Evolutionary conservation across 148 eudicot genomes (phyloP), one percentile per base, ranked within the genome.

Genomic region (Rhododendron molle): DNA sequence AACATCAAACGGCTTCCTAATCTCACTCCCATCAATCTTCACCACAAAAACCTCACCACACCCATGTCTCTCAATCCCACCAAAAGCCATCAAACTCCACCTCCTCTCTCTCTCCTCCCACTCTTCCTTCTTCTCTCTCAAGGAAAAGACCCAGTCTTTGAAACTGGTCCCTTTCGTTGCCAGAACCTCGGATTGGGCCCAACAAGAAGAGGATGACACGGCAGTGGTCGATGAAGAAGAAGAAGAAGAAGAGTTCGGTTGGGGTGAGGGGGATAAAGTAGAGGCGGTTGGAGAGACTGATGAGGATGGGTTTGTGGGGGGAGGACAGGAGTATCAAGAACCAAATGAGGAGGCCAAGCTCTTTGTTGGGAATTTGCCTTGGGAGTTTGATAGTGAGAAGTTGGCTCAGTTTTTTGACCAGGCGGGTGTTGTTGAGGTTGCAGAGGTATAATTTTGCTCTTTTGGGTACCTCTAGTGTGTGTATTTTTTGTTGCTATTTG

Each of bases 341-440:
- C 95, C 95, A 1, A 86, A 92, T 14, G 98, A 96, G 80, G 97
- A 92, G 21, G 93, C 94, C 0, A 94, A 92, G 86, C 26, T 94
- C 34, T 95, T 88, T 89, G 97, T 95, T 67, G 98, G 97, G 78
- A 93, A 94, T 84, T 92, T 95, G 92, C 93, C 95, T 1, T 95
- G 76, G 86, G 97, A 93, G 78, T 90, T 93, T 65, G 96, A 93
- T 78, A 93, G 94, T 89, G 96, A 91, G 89, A 88, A 83, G n/a
- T 83, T 96, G 88, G 98, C 98, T 89, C 83, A 88, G 73, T 44
- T 93, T 71, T 96, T 96, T 89, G 92, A 92, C 67, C 86, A 88
- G 78, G 95, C 98, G 67, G 98, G 98, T 85, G 88, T 92, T 89
- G 98, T 96, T 83, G 98, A 96, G 89, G 90, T 92, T 87, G 87